These are phyloP conservation scores for Wickerhamomyces alni DNA, from an alignment of 805 yeast species.

Conservation along the genomic window DNA sequence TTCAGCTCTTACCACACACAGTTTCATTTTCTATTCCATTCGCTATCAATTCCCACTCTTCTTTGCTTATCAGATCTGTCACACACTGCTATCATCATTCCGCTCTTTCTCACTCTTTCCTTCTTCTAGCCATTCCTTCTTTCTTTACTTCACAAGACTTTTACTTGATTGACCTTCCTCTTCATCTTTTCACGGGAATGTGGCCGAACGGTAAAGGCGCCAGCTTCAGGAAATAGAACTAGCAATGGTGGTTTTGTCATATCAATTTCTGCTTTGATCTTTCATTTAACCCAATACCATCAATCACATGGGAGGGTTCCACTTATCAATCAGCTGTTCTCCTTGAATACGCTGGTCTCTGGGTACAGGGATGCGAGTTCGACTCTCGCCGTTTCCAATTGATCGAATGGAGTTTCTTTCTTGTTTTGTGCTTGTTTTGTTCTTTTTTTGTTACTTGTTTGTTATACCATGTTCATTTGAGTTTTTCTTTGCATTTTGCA, in stretches of 20 bases:
- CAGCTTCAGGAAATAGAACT: constrained; percentile 1
- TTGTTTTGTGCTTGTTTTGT: background rate
- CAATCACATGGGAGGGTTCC: no score
- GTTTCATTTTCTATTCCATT: no score
- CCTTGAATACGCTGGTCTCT: constrained; percentile 1
- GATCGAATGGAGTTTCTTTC: background rate
- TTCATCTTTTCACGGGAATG: constrained; percentile 1
- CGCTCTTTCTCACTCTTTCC: background rate
- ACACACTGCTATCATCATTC: no score
- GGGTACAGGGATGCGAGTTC: constrained; percentile 1
- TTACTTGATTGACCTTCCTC: background rate
- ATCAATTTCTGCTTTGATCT: no score
- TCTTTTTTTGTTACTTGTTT: no score
- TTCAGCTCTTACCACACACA: no score
- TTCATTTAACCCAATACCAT: no score
- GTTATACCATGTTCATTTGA: no score
- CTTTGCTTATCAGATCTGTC: no score
- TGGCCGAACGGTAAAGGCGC: constrained; percentile 3
- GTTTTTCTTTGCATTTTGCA: no score
- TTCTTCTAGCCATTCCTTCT: background rate
- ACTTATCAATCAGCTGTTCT: background rate
- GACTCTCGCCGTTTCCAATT: constrained; percentile 2
- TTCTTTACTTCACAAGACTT: background rate
- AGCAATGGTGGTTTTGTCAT: no score
- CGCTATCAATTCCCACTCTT: no score